These are phyloP conservation scores for Microthyrium microscopicum DNA, from an alignment of 2,329 filamentous ascomycete species.

Conservation along the genomic window DNA sequence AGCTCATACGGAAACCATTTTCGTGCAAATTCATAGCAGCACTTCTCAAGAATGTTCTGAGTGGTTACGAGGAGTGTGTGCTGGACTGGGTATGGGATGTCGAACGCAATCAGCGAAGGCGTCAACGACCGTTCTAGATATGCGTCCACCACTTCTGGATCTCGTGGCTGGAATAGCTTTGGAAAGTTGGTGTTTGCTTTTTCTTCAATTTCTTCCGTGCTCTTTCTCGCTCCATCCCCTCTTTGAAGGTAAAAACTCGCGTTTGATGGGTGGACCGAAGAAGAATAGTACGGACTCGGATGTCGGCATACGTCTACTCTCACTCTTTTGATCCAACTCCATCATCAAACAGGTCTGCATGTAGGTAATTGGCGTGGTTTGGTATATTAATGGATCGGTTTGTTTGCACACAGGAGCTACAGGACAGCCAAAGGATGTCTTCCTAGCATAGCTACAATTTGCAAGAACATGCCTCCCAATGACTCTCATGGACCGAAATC, in stretches of 20 bases:
- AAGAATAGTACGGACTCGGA: conserved; percentile 5
- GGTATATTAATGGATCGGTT: conserved; percentile 1
- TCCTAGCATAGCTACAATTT: conserved; percentile 3
- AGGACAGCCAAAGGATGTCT: no score
- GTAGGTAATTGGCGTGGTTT: no score
- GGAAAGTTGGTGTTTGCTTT: neutral
- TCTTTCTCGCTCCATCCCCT: conserved; percentile 2
- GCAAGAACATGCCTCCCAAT: conserved; percentile 3
- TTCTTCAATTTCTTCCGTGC: conserved; percentile 4
- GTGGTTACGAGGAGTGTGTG: conserved; percentile 2
- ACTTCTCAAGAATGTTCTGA: conserved; percentile 6
- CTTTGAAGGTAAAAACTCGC: conserved; percentile 1
- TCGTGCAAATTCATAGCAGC: conserved; percentile 5
- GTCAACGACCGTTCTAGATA: conserved; percentile 4
- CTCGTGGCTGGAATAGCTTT: conserved; percentile 4
- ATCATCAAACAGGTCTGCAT: conserved; percentile 2
- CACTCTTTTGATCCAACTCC: conserved; percentile 3
- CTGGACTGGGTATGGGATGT: conserved; percentile 4
- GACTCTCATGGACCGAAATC: conserved; percentile 3
- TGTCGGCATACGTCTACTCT: conserved; percentile 5
- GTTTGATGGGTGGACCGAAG: conserved; percentile 2
- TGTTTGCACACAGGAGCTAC: no score
- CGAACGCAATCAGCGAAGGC: conserved; percentile 1
- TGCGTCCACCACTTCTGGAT: conserved; percentile 2
- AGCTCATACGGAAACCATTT: conserved; percentile 4